A percentile compares a stretch with the other conserved stretches of the same genome.
Evolutionary conservation across 306 rosid species (phyloP).

Genomic region (Fragaria iinumae): DNA sequence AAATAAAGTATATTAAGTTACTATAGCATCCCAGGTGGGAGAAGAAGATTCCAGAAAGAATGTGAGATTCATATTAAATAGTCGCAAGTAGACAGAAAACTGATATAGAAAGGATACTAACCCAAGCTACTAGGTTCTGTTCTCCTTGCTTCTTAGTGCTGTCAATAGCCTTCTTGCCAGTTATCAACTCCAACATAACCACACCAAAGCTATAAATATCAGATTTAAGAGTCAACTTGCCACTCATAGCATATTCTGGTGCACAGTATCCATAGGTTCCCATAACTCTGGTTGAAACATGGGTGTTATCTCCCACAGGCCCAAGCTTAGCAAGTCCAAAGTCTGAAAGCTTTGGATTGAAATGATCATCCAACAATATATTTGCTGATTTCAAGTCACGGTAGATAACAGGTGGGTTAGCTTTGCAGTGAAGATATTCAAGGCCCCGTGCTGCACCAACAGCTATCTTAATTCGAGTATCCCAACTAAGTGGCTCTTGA

Average conservation of each 20-base stretch:
- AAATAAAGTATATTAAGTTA: not conserved
- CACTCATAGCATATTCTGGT: conserved; percentile 98
- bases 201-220: conserved; percentile 98
- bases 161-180: conserved; percentile 88
- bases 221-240: conserved; percentile 90
- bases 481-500: conserved; percentile 70
- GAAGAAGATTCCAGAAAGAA: not conserved
- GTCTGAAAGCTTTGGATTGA: conserved; percentile 87
- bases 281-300: conserved; percentile 97
- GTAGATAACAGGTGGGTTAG: conserved; percentile 91
- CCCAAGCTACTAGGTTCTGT: conserved; percentile 90
- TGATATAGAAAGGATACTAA: conserved; percentile 21
- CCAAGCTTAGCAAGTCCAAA: conserved; percentile 96
- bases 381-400: conserved; percentile 95
- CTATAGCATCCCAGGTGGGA: not conserved
- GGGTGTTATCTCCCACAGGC: conserved; percentile 97
- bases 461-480: conserved; percentile 80
- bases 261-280: conserved; percentile 98
- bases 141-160: conserved; percentile 59
- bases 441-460: conserved; percentile 86
- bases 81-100: not conserved
- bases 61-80: not conserved
- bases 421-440: conserved; percentile 91
- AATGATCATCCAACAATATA: conserved; percentile 75
- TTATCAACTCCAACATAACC: conserved; percentile 88